These are phyloP conservation scores for Arthrinium puccinioides DNA, from an alignment of 2,329 filamentous ascomycete species.

Conservation along the genomic window DNA sequence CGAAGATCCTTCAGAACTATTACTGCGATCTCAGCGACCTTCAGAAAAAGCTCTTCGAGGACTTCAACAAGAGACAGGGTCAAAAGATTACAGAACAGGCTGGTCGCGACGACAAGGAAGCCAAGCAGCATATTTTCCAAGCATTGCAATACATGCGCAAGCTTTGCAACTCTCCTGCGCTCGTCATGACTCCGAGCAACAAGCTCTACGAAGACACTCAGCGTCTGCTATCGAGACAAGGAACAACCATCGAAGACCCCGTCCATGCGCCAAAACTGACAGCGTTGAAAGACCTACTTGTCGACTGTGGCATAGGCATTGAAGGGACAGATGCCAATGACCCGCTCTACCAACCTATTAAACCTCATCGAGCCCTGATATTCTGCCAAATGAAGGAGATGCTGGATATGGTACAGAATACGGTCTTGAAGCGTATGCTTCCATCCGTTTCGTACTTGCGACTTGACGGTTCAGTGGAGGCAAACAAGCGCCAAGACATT, in stretches of 20 bases:
- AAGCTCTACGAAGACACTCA: slow-evolving; percentile 86
- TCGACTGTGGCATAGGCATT: slow-evolving; percentile 95
- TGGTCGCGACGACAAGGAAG: slow-evolving; percentile 77
- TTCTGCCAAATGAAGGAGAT: slow-evolving; percentile 99
- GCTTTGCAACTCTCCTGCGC: slow-evolving; percentile 91
- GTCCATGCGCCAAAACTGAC: slow-evolving; percentile 87
- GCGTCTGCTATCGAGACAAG: slow-evolving; percentile 67
- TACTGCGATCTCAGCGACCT: slow-evolving; percentile 96
- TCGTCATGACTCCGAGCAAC: slow-evolving; percentile 93
- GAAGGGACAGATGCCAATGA: slow-evolving; percentile 55
- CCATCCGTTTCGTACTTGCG: slow-evolving; percentile 88
- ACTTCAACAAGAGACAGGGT: slow-evolving; percentile 90
- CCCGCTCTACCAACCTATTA: slow-evolving; percentile 71
- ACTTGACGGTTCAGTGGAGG: slow-evolving; percentile 89
- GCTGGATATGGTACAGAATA: slow-evolving; percentile 97
- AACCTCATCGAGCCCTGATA: slow-evolving; percentile 88
- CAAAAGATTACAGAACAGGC: slow-evolving; percentile 82
- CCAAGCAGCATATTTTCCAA: slow-evolving; percentile 98
- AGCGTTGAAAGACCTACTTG: slow-evolving; percentile 82
- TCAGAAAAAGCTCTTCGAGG: slow-evolving; percentile 91
- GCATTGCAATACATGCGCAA: slow-evolving; percentile 99
- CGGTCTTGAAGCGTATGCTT: slow-evolving; percentile 84
- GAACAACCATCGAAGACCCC: slow-evolving; percentile 76
- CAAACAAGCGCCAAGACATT: slow-evolving; percentile 89
- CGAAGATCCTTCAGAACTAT: slow-evolving; percentile 98